Evolutionary conservation across 202 grass and related monocot genomes (phyloP), one percentile per base, ranked within the genome.

Genomic region (Panicum hallii): DNA sequence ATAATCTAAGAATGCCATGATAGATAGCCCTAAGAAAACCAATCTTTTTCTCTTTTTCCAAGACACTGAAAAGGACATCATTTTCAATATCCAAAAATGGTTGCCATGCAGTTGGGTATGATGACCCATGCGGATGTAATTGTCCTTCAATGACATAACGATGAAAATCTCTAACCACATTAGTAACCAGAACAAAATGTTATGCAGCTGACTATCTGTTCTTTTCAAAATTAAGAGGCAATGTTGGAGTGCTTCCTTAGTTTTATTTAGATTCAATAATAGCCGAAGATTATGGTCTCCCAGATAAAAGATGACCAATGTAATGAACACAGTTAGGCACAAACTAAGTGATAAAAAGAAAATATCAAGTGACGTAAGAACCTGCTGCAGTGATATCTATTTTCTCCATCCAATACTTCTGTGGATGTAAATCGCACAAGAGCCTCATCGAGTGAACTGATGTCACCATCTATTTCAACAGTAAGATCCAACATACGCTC

Each of bases 401-500:
- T 96, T 60, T 96, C 79, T 86, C 93, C 96, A 89, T 95, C 96
- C 85, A 99, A 91, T 79, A 99, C 58, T 89, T 99, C 96, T 22
- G 89, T 74, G 76, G 89, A 90, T 84, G 96, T 96, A 89, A 99
- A 99, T 57, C 90, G 88, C 12, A 26, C 53, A 67, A 99, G 93
- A 84, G 93, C 96, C 87, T 94, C 86, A 74, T 94, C 91, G 4
- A 96, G 84, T 19, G 89, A 94, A 88, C 26, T 73, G 75, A 96
- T 94, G 78, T 99, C 87, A 3, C 96, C 96, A 67, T 99, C 83
- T 82, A 99, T 96, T 78, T 93, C 93, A 48, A 99, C 89, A 78
- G 96, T 96, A 50, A 99, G 86, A 89, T 99, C 96, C 89, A 96
- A 82, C 79, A 94, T 94, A 17, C 88, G 79, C 72, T 99, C 96